Conservation (phyloP, 1,284 basidiomycete species). For the Cystobasidium slooffiae region DNA sequence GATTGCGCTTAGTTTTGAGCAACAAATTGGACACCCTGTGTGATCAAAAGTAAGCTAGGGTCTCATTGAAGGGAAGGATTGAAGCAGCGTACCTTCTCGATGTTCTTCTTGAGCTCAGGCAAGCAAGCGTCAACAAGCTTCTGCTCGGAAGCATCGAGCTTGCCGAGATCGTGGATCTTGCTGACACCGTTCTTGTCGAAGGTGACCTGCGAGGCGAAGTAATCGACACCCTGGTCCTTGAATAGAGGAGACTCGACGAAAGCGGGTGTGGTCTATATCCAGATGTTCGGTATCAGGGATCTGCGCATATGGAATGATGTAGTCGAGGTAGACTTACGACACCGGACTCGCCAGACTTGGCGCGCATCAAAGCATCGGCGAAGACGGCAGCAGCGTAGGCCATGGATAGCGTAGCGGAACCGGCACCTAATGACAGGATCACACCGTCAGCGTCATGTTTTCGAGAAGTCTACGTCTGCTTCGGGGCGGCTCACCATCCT, state of each 20-base stretch:
- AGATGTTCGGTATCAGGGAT: not conserved
- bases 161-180: conserved; percentile 82
- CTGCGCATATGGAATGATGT: conserved; percentile 13
- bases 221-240: conserved; percentile 66
- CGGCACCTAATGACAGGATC: conserved; percentile 60
- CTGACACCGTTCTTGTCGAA: conserved; percentile 86
- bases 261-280: conserved; percentile 63
- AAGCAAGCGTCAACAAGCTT: conserved; percentile 83
- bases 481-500: conserved; percentile 65
- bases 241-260: conserved; percentile 76
- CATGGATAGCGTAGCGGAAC: conserved; percentile 89
- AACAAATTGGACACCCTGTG: conserved; percentile 29
- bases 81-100: conserved; percentile 71
- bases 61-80: conserved; percentile 64
- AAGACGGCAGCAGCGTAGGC: conserved; percentile 93
- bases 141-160: conserved; percentile 77
- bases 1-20: conserved; percentile 12
- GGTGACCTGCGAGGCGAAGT: conserved; percentile 88
- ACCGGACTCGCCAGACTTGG: conserved; percentile 82
- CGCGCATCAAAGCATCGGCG: conserved; percentile 77
- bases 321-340: conserved; percentile 63
- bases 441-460: not conserved
- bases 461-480: not conserved
- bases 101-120: conserved; percentile 84
- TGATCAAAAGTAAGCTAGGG: not conserved